Percentiles rank a stretch among this genome's conserved stretches.
Evolutionary conservation across 495 filamentous ascomycete species (phyloP).

Genomic region (Hypoxylon fragiforme): DNA sequence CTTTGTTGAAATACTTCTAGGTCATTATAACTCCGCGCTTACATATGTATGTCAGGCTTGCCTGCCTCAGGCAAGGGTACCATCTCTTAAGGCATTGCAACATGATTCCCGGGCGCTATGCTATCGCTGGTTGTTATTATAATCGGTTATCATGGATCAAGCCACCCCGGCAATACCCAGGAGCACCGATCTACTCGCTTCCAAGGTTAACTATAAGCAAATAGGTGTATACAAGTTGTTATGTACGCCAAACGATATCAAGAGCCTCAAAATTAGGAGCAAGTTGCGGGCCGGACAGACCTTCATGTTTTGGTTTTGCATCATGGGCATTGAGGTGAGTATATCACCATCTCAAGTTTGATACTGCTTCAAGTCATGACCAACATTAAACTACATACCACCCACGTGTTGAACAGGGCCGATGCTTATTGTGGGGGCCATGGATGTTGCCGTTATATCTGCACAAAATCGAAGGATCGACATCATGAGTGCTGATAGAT

Average conservation of each 20-base stretch:
- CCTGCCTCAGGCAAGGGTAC: conserved; percentile 14
- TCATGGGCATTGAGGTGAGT: neutral
- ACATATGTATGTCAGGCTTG: conserved; percentile 10
- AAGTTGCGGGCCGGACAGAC: conserved; percentile 4
- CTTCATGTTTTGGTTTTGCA: no score
- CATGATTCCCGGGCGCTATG: conserved; percentile 12
- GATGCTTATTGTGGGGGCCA: conserved; percentile 12
- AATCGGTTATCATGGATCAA: conserved; percentile 14
- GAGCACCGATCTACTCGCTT: no score
- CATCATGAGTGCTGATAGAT: conserved; percentile 8
- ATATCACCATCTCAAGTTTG: no score
- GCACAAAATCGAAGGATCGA: conserved; percentile 32
- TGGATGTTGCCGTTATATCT: conserved; percentile 27
- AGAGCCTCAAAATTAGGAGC: conserved; percentile 9
- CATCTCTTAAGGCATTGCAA: conserved; percentile 6
- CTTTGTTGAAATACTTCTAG: conserved; percentile 4
- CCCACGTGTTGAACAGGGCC: conserved; percentile 15
- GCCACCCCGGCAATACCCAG: no score
- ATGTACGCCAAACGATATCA: conserved; percentile 17
- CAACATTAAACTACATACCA: neutral
- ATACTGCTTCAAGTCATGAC: no score
- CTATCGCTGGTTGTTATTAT: conserved; percentile 16
- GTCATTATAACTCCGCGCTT: no score
- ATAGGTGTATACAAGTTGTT: conserved; percentile 6
- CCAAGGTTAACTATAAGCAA: no score